phyloP scores from a whole-genome alignment of 768 basidiomycete species.

The Sutorius australiensis region DNA sequence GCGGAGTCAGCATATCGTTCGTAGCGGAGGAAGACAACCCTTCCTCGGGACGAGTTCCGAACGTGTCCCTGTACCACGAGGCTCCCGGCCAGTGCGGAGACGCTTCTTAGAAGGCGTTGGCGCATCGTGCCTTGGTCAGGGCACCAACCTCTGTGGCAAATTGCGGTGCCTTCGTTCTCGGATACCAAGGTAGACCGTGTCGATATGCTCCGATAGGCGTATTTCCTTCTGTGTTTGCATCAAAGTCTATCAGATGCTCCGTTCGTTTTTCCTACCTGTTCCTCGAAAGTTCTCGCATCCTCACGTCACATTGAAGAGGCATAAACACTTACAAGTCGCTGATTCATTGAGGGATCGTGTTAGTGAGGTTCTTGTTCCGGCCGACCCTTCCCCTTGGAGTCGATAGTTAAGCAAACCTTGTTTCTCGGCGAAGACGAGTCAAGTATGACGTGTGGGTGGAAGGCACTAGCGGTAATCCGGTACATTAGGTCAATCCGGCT shows the following conservation, averaged over 20 bases:
- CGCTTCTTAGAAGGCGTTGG: background rate
- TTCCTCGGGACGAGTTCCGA: background rate
- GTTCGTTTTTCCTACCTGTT: background rate
- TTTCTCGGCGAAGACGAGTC: conserved; percentile 10
- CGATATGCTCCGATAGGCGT: background rate
- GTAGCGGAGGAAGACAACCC: background rate
- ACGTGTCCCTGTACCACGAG: background rate
- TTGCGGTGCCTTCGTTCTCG: background rate
- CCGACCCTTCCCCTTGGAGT: conserved; percentile 1
- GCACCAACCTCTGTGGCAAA: background rate
- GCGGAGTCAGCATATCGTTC: no score
- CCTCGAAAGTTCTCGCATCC: background rate
- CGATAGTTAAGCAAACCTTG: conserved; percentile 1
- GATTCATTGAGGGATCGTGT: background rate
- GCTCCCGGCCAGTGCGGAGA: background rate
- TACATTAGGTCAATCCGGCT: background rate
- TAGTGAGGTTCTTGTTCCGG: conserved; percentile 13
- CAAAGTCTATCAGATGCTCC: background rate
- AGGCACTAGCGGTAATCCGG: conserved; percentile 1
- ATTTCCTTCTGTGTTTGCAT: background rate
- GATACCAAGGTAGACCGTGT: background rate
- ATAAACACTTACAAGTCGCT: background rate
- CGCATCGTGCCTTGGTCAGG: background rate
- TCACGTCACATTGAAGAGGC: conserved; percentile 1
- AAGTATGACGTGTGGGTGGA: conserved; percentile 4